Evolutionary conservation across 2,329 filamentous ascomycete genomes (phyloP).

Genomic region (Alternaria longipes): DNA sequence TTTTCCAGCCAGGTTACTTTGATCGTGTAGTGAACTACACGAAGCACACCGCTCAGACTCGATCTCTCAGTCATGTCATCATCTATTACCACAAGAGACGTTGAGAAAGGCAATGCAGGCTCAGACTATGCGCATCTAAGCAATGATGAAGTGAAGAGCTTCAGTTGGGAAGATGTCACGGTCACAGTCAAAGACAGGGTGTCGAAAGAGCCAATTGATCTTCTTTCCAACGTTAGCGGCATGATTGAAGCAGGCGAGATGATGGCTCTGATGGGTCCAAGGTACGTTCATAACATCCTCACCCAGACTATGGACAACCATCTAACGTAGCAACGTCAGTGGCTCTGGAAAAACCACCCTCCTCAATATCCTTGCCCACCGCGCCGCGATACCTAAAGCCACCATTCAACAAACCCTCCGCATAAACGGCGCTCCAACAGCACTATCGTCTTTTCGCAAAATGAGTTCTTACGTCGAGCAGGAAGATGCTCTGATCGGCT

Average conservation of each 20-base stretch:
- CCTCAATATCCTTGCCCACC: conserved; percentile 78
- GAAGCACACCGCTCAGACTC: neutral
- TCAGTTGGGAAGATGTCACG: conserved; percentile 72
- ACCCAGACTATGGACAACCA: rapidly evolving
- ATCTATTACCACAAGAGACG: conserved; percentile 40
- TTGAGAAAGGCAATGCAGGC: conserved; percentile 56
- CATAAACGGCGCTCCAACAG: conserved; percentile 69
- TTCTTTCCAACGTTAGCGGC: conserved; percentile 71
- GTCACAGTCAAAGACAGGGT: conserved; percentile 77
- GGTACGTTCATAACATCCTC: neutral
- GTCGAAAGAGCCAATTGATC: conserved; percentile 69
- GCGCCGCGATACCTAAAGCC: conserved; percentile 63
- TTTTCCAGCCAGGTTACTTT: neutral
- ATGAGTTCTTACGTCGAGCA: conserved; percentile 85
- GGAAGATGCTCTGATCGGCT: conserved; percentile 84
- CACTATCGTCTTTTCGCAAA: conserved; percentile 66
- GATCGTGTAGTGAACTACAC: neutral
- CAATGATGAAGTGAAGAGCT: conserved; percentile 70
- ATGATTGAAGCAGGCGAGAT: conserved; percentile 74
- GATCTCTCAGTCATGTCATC: conserved; percentile 20
- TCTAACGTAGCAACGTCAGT: conserved; percentile 57
- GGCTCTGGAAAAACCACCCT: conserved; percentile 82
- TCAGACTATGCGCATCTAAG: conserved; percentile 62
- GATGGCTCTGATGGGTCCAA: conserved; percentile 78
- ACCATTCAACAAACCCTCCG: conserved; percentile 64